phyloP scores from a whole-genome alignment of 2,329 filamentous ascomycete species.

The Paraphaeosphaeria minitans region DNA sequence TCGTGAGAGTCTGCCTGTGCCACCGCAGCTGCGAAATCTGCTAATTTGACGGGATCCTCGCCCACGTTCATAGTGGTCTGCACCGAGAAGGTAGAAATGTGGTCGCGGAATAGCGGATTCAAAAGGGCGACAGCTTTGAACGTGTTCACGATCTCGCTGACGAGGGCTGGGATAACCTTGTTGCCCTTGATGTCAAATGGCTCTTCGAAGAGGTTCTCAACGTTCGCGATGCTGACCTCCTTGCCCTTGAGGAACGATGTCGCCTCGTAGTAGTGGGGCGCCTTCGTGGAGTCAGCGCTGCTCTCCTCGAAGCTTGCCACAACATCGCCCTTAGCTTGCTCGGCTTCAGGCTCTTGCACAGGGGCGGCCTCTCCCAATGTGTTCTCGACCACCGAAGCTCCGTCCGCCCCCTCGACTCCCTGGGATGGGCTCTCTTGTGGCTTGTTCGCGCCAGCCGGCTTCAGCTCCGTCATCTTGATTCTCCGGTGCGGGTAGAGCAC shows the following conservation, averaged over 20 bases:
- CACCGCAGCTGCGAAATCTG: constrained; percentile 95
- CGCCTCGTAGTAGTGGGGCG: constrained; percentile 69
- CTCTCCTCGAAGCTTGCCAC: constrained; percentile 96
- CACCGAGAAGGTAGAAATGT: constrained; percentile 83
- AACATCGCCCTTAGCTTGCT: constrained; percentile 73
- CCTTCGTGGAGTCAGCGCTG: constrained; percentile 61
- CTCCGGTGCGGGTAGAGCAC: constrained; percentile 95
- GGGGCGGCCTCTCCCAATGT: constrained; percentile 50
- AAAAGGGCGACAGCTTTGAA: constrained; percentile 96
- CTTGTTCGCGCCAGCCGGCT: constrained; percentile 64
- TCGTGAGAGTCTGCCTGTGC: constrained; percentile 85
- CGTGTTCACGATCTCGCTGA: constrained; percentile 97
- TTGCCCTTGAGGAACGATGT: constrained; percentile 91
- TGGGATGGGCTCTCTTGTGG: constrained; percentile 30
- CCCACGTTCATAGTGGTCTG: constrained; percentile 94
- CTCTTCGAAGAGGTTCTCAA: constrained; percentile 89
- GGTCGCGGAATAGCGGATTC: constrained; percentile 94
- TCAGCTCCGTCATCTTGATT: constrained; percentile 84
- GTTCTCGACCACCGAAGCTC: constrained; percentile 43
- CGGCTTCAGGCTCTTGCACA: constrained; percentile 56
- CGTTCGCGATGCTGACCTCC: constrained; percentile 90
- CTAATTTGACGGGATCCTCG: constrained; percentile 91
- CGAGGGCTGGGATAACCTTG: constrained; percentile 85
- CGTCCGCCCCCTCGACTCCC: constrained; percentile 25
- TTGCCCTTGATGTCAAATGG: constrained; percentile 90